Conservation (phyloP, 305 asterid species). For the Solanum hybrid region DNA sequence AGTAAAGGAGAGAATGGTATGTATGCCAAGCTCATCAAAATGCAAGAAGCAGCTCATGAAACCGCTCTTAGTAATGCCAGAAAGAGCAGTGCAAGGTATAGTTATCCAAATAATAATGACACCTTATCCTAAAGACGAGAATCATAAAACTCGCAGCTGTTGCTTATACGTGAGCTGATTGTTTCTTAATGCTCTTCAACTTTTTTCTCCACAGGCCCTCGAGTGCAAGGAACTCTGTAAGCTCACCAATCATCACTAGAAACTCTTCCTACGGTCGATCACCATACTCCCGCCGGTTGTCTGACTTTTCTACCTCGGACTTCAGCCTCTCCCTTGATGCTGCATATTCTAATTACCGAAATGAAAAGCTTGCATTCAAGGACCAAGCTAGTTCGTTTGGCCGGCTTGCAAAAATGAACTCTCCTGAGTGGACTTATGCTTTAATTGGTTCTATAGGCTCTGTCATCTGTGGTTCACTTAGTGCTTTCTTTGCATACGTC, state of each 20-base stretch:
- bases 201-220: conserved; percentile 63
- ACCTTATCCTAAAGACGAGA: background rate
- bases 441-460: conserved; percentile 87
- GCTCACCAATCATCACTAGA: conserved; percentile 89
- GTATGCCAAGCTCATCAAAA: conserved; percentile 77
- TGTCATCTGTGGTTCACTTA: conserved; percentile 85
- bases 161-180: background rate
- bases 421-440: conserved; percentile 96
- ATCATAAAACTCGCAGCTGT: background rate
- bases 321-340: conserved; percentile 86
- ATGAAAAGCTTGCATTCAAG: conserved; percentile 79
- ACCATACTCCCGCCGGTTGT: conserved; percentile 84
- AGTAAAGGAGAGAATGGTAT: conserved; percentile 71
- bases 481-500: conserved; percentile 93
- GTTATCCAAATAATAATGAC: background rate
- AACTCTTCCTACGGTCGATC: conserved; percentile 94
- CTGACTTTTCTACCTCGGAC: conserved; percentile 96
- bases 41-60: conserved; percentile 99
- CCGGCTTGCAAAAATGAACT: conserved; percentile 96
- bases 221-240: conserved; percentile 92
- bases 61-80: conserved; percentile 75
- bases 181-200: background rate
- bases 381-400: conserved; percentile 88
- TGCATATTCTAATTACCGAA: conserved; percentile 66
- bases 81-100: conserved; percentile 94